Base-by-base conservation (phyloP, 805 yeast species). In the Candida railenensis region DNA sequence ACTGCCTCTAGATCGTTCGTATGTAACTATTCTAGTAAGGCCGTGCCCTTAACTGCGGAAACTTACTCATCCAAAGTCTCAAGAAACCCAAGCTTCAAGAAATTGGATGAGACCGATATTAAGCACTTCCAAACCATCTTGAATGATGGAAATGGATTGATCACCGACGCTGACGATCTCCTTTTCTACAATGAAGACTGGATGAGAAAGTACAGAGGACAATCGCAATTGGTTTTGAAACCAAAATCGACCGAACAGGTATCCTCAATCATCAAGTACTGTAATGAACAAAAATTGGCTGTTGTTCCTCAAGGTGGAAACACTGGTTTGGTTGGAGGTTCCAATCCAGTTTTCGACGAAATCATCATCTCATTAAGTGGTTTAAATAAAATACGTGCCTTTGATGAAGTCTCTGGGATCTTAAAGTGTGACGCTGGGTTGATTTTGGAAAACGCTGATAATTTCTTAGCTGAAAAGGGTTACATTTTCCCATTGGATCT, bases 241-340 rank as follows among this genome's bases (percentile, higher is more conserved):
- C 98, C 98, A 33, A 85, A 83, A 57, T 78, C 87, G 12, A 81
- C 89, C 2, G 82, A 85, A 51, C 91, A 91, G 64, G 84, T 92
- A 15, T 76, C 91, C 2, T 60, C 81, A 55, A 88, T 92, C 51
- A 61, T 92, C 60, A 82, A 81, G 62, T 85, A 89, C 67, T 89
- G 96, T 72, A 86, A 87, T 59, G 87, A 83, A 25, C 67, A 82
- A 42, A 80, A 77, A 49, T 66, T 91, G 22, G 96, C 97, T 0
- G 82, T 91, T 41, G 96, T 89, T 8, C 97, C 98, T 14, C 97
- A 92, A 69, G 97, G 97, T 61, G 98, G 98, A 55, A 91, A 92
- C 67, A 92, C 97, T 1, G 97, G 97, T 22, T 76, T 91, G 40
- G 98, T 91, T 37, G 98, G 97, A 53, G 98, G 97, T 3, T 86